phyloP scores from a whole-genome alignment of 2,329 filamentous ascomycete genomes.

The Ophiocordyceps camponoti-floridani region DNA sequence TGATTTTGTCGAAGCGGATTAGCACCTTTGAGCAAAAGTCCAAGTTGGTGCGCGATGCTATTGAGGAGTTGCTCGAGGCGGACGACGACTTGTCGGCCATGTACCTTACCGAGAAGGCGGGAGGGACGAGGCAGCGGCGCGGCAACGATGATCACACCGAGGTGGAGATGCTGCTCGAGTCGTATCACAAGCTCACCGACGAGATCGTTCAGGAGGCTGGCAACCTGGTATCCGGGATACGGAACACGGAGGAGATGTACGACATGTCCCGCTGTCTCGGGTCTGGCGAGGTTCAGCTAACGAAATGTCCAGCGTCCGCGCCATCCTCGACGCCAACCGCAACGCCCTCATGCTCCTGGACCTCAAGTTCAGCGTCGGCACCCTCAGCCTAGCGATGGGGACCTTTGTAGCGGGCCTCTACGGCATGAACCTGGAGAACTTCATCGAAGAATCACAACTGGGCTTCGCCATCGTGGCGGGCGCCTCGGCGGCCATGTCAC shows the following conservation, averaged over 20 bases:
- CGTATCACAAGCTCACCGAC: slow-evolving; percentile 93
- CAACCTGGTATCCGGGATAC: slow-evolving; percentile 83
- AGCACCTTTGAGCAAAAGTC: slow-evolving; percentile 97
- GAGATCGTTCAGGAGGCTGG: slow-evolving; percentile 93
- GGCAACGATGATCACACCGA: slow-evolving; percentile 83
- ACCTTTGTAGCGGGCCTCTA: slow-evolving; percentile 97
- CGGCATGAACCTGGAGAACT: slow-evolving; percentile 98
- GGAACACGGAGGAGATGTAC: slow-evolving; percentile 96
- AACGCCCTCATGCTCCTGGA: slow-evolving; percentile 96
- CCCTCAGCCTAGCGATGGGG: slow-evolving; percentile 81
- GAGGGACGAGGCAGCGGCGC: slow-evolving; percentile 40
- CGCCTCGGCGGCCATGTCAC: slow-evolving; percentile 53
- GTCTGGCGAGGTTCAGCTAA: no score
- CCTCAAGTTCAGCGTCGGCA: slow-evolving; percentile 89
- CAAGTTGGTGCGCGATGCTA: slow-evolving; percentile 79
- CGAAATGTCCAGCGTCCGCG: slow-evolving; percentile 51
- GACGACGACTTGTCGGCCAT: slow-evolving; percentile 89
- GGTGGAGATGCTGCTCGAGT: slow-evolving; percentile 91
- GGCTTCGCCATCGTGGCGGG: slow-evolving; percentile 66
- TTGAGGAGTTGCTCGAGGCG: slow-evolving; percentile 87
- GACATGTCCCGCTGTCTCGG: no score
- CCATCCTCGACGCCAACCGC: slow-evolving; percentile 92
- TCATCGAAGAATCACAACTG: slow-evolving; percentile 82
- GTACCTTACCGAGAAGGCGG: slow-evolving; percentile 83
- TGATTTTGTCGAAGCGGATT: slow-evolving; percentile 88